Evolutionary conservation across 768 basidiomycete genomes (phyloP).

Genomic region (Auricularia cornea): DNA sequence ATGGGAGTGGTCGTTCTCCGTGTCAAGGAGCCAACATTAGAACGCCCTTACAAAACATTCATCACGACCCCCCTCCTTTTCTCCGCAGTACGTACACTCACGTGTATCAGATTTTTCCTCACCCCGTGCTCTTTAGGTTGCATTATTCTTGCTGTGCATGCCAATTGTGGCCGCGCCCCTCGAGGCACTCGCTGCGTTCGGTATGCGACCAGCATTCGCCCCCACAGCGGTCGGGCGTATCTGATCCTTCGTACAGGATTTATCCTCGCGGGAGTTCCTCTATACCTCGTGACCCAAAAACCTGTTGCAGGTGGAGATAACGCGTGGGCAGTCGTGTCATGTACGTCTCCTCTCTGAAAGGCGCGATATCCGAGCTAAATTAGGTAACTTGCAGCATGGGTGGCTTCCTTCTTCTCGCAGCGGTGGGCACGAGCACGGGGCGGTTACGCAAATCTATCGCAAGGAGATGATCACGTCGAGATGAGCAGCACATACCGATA

Average conservation of each 20-base stretch:
- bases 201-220: constrained; percentile 39
- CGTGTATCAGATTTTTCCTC: background rate
- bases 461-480: constrained; percentile 62
- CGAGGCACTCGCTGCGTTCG: constrained; percentile 79
- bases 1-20: constrained; percentile 82
- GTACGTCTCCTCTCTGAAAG: constrained; percentile 5
- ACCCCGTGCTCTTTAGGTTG: constrained; percentile 43
- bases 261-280: constrained; percentile 67
- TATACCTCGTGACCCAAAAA: constrained; percentile 66
- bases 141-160: constrained; percentile 87
- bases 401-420: constrained; percentile 35
- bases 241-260: constrained; percentile 44
- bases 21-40: constrained; percentile 81
- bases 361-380: constrained; percentile 17
- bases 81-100: constrained; percentile 55
- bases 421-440: constrained; percentile 43
- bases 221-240: constrained; percentile 3
- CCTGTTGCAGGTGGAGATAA: constrained; percentile 7
- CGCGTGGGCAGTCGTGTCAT: background rate
- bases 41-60: constrained; percentile 90
- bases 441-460: constrained; percentile 67
- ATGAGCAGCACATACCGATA: constrained; percentile 35
- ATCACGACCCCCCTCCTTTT: constrained; percentile 85
- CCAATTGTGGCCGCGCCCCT: constrained; percentile 88
- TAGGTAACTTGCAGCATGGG: constrained; percentile 26